A percentile compares a stretch with the other conserved stretches of the same genome.
Evolutionary conservation across 352 stramenopile genomes (phyloP).

Genomic region (Pythium folliculosum): DNA sequence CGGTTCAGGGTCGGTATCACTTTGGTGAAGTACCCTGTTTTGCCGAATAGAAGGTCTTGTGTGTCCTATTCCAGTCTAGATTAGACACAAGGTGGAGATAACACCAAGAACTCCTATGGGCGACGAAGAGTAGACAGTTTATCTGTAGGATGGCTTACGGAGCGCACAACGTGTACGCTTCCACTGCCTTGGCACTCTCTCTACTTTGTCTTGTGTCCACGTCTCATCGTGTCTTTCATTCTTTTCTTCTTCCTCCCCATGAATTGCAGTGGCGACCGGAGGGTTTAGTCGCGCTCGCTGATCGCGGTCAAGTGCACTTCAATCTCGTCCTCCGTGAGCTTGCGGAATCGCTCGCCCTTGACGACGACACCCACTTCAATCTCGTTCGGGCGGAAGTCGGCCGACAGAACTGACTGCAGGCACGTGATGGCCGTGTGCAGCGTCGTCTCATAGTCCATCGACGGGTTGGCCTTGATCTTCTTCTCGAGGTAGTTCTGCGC

Average conservation of each 20-base stretch:
- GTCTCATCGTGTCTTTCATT: not conserved
- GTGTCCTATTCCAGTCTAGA: too few species aligned
- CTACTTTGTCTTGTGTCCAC: not conserved
- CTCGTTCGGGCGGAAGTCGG: constrained; percentile 97
- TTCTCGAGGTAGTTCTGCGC: constrained; percentile 99
- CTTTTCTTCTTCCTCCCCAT: not conserved
- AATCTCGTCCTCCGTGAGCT: constrained; percentile 96
- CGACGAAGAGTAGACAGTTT: too few species aligned
- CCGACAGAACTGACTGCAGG: constrained; percentile 96
- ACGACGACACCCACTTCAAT: constrained; percentile 89
- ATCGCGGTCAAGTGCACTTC: constrained; percentile 98
- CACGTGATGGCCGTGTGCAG: constrained; percentile 97
- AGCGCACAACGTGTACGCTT: too few species aligned
- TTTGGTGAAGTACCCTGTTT: too few species aligned
- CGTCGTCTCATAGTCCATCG: constrained; percentile 92
- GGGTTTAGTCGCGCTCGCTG: constrained; percentile 90
- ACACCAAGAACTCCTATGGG: too few species aligned
- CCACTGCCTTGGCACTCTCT: too few species aligned
- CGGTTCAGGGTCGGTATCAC: too few species aligned
- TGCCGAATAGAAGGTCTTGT: too few species aligned
- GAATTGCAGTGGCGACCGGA: not conserved
- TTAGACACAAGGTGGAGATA: too few species aligned
- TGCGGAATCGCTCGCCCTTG: constrained; percentile 82
- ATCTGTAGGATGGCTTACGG: too few species aligned
- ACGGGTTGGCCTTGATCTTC: constrained; percentile 91